Evolutionary conservation across 2,329 filamentous ascomycete species (phyloP).

Genomic region (Cytospora mali): DNA sequence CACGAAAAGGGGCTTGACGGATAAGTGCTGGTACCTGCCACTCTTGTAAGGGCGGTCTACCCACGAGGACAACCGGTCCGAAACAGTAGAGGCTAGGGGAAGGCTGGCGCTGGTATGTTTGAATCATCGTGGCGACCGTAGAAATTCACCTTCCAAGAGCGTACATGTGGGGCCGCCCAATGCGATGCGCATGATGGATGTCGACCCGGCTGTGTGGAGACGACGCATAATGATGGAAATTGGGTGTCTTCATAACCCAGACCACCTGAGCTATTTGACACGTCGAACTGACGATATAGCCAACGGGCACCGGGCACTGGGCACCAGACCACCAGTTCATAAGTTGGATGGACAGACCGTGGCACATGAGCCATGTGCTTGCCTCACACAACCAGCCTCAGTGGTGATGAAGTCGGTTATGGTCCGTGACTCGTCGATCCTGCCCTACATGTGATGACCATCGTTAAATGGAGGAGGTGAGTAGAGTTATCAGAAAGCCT

Average conservation of each 20-base stretch:
- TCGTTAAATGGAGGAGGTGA: not conserved
- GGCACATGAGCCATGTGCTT: conserved; percentile 14
- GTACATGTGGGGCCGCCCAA: conserved; percentile 13
- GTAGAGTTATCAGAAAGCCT: not conserved
- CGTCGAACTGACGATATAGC: not conserved
- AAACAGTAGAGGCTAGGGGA: conserved; percentile 18
- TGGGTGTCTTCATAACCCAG: too few relatives aligned
- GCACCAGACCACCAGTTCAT: conserved; percentile 4
- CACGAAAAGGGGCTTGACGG: not conserved
- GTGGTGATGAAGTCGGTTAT: not conserved
- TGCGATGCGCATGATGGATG: conserved; percentile 8
- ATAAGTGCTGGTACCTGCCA: conserved; percentile 14
- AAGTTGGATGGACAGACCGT: conserved; percentile 7
- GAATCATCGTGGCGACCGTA: conserved; percentile 23
- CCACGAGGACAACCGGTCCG: conserved; percentile 10
- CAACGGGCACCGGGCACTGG: conserved; percentile 12
- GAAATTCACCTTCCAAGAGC: conserved; percentile 19
- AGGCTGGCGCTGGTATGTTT: conserved; percentile 16
- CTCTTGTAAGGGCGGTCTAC: conserved; percentile 9
- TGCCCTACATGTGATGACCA: not conserved
- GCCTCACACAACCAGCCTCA: conserved; percentile 13
- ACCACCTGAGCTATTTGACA: conserved; percentile 19
- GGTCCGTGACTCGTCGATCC: conserved; percentile 15
- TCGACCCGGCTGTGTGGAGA: conserved; percentile 12
- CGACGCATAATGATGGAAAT: not conserved